phyloP scores from a whole-genome alignment of 78 protist genomes.

The Emiliania huxleyi region DNA sequence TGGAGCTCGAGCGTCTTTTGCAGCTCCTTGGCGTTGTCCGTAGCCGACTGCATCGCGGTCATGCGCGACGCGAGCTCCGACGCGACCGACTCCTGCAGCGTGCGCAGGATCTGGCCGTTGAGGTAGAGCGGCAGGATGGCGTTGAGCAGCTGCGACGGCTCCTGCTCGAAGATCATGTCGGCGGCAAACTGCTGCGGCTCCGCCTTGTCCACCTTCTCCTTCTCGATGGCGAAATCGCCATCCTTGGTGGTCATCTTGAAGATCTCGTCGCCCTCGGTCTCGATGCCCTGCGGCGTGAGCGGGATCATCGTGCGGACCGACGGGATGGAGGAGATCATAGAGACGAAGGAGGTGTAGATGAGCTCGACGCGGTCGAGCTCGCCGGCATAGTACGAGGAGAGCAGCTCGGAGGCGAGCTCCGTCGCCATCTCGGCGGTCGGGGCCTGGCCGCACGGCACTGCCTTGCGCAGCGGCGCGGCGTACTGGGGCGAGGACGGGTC shows the following conservation, averaged over 20 bases:
- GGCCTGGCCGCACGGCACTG: not conserved
- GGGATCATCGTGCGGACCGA: constrained; percentile 49
- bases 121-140: constrained; percentile 59
- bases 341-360: constrained; percentile 50
- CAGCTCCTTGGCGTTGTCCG: constrained; percentile 55
- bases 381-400: constrained; percentile 30
- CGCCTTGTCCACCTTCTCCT: not conserved
- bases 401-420: constrained; percentile 34
- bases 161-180: constrained; percentile 50
- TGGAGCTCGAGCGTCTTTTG: not conserved
- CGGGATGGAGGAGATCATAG: constrained; percentile 44
- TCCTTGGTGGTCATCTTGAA: constrained; percentile 52
- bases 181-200: constrained; percentile 3
- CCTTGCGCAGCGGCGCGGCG: not conserved
- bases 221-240: not conserved
- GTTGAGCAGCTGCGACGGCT: constrained; percentile 36
- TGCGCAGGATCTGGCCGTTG: constrained; percentile 40
- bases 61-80: constrained; percentile 57
- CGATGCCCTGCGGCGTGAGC: constrained; percentile 44
- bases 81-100: constrained; percentile 59
- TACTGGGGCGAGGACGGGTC: no score
- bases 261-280: constrained; percentile 55
- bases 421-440: constrained; percentile 41
- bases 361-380: constrained; percentile 59
- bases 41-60: constrained; percentile 46